These are phyloP conservation scores for Kwoniella shandongensis DNA, from an alignment of 768 basidiomycete species.

Conservation along the genomic window DNA sequence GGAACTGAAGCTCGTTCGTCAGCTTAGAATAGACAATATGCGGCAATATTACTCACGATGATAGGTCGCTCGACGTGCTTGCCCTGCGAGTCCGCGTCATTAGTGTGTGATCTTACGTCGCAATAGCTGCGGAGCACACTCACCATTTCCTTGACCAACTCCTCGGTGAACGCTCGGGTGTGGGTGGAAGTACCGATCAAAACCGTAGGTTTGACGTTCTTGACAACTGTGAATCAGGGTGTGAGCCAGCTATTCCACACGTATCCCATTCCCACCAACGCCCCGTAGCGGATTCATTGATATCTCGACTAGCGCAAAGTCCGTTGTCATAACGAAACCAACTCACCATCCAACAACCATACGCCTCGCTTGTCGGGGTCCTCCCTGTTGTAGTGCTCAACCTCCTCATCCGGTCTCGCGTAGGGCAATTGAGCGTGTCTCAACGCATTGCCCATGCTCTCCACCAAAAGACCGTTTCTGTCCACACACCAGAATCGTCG, in stretches of 20 bases:
- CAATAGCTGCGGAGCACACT: slow-evolving; percentile 4
- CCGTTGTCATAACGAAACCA: no score
- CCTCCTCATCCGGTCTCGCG: slow-evolving; percentile 53
- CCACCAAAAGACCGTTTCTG: slow-evolving; percentile 64
- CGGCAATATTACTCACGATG: slow-evolving; percentile 56
- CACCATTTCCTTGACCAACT: slow-evolving; percentile 58
- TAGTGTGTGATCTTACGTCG: neutral
- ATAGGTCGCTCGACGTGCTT: slow-evolving; percentile 70
- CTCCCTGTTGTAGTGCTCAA: slow-evolving; percentile 44
- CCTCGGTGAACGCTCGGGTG: slow-evolving; percentile 62
- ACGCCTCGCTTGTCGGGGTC: slow-evolving; percentile 43
- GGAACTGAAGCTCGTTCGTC: slow-evolving; percentile 34
- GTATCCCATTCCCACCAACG: no score
- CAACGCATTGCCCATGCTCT: slow-evolving; percentile 56
- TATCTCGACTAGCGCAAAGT: no score
- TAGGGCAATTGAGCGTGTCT: slow-evolving; percentile 56
- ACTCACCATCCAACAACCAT: slow-evolving; percentile 59
- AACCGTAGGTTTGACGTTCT: slow-evolving; percentile 74
- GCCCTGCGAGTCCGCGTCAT: slow-evolving; percentile 11
- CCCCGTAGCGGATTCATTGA: no score
- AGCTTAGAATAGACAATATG: slow-evolving; percentile 4
- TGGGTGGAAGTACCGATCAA: slow-evolving; percentile 81
- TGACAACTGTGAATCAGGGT: slow-evolving; percentile 70
- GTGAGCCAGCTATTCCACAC: no score
- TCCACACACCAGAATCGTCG: slow-evolving; percentile 74